Evolutionary conservation across 2,329 filamentous ascomycete species (phyloP).

Genomic region (Nakataea oryzae): DNA sequence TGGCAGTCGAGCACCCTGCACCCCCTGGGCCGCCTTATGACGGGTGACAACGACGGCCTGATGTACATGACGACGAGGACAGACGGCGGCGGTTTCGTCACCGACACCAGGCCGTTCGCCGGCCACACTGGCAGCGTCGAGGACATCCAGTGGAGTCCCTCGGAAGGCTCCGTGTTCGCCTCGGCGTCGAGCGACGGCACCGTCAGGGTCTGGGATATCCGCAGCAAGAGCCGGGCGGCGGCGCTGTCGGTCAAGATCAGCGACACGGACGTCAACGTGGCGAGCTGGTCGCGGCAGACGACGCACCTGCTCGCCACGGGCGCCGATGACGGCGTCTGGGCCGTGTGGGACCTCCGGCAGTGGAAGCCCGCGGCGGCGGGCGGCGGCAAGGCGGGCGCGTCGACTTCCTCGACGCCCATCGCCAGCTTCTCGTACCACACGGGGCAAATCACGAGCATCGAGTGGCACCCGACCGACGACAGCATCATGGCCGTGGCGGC

Average conservation of each 20-base stretch:
- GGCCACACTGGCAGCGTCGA: conserved; percentile 83
- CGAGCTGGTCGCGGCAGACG: conserved; percentile 88
- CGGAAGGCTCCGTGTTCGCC: conserved; percentile 85
- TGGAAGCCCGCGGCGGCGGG: conserved; percentile 61
- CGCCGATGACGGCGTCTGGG: conserved; percentile 89
- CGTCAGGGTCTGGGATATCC: conserved; percentile 90
- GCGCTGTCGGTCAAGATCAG: conserved; percentile 81
- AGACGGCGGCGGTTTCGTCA: conserved; percentile 81
- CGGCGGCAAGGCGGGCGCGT: conserved; percentile 41
- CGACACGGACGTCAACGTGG: conserved; percentile 83
- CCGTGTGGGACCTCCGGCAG: conserved; percentile 89
- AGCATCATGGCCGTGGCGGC: conserved; percentile 88
- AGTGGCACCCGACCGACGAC: conserved; percentile 97
- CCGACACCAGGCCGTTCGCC: conserved; percentile 71
- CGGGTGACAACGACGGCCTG: conserved; percentile 80
- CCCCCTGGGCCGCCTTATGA: conserved; percentile 74
- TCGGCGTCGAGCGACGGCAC: conserved; percentile 91
- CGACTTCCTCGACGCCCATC: conserved; percentile 52
- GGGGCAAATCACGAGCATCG: conserved; percentile 88
- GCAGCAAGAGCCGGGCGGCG: conserved; percentile 81
- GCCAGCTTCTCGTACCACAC: conserved; percentile 93
- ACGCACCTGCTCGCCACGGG: conserved; percentile 84
- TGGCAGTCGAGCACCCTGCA: conserved; percentile 67
- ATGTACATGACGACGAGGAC: conserved; percentile 84
- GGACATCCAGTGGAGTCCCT: conserved; percentile 94